phyloP scores from a whole-genome alignment of 2,329 filamentous ascomycete genomes.

The Colletotrichum lupini region DNA sequence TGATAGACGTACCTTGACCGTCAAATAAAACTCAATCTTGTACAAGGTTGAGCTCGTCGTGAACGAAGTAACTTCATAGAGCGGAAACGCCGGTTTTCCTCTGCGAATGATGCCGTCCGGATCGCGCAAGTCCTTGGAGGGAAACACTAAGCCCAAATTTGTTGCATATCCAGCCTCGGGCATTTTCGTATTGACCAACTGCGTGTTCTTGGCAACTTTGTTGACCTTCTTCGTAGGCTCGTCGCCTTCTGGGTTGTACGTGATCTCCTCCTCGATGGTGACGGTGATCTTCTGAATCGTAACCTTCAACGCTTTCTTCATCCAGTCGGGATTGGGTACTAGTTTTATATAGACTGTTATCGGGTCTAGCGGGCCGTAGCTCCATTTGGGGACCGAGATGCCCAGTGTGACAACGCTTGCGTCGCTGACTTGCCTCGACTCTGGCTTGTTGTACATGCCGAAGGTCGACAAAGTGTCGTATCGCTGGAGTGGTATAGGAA shows the following conservation, averaged over 20 bases:
- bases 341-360: conserved; percentile 97
- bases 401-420: conserved; percentile 93
- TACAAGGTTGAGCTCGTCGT: conserved; percentile 94
- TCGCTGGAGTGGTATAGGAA: conserved; percentile 88
- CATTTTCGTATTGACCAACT: conserved; percentile 84
- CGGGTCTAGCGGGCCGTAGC: conserved; percentile 93
- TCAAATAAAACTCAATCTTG: conserved; percentile 97
- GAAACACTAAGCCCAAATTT: conserved; percentile 91
- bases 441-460: conserved; percentile 98
- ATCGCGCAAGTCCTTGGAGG: conserved; percentile 88
- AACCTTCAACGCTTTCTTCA: conserved; percentile 89
- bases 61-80: conserved; percentile 89
- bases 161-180: conserved; percentile 94
- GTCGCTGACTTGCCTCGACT: conserved; percentile 84
- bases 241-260: conserved; percentile 98
- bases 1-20: conserved; percentile 77
- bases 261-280: conserved; percentile 95
- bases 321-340: conserved; percentile 90
- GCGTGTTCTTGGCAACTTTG: conserved; percentile 84
- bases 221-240: conserved; percentile 93
- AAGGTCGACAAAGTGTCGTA: conserved; percentile 99
- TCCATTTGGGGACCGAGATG: conserved; percentile 94
- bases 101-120: conserved; percentile 87
- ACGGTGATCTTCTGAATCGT: conserved; percentile 95
- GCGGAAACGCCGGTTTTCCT: conserved; percentile 87